Evolutionary conservation across 2,329 filamentous ascomycete species (phyloP), one percentile per base, ranked within the genome.

Genomic region (Hypoxylon sp.): DNA sequence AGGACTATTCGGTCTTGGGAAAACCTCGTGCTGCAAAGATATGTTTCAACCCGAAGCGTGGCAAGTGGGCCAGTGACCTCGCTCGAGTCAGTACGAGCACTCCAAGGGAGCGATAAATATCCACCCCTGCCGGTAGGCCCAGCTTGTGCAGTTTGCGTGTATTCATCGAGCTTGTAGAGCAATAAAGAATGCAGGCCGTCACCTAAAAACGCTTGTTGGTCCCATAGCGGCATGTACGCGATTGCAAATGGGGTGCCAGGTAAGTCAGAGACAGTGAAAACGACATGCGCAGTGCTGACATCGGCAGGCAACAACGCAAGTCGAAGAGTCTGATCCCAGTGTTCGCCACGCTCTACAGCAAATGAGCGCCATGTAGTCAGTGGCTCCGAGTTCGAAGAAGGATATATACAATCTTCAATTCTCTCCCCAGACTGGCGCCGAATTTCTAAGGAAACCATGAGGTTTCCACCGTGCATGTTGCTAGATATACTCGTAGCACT

Each of bases 161-260:
- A 87, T 76, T 98, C 96, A 74, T 99, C 96, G 74, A 97, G 92
- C 70, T 91, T 92, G 81, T 98, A 97, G 46, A 99, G 81, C 1
- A 96, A 82, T 51, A 97, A 81, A 2, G 88, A 89, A 76, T 97
- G 95, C 19, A 88, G 81, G 0, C 95, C 95, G 75, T 99, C 95
- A 50, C 90, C 87, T 53, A 96, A 88, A 74, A 99, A 99, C 0
- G 96, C 95, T 63, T 94, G 89, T 23, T 93, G 88, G 54, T 95
- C 92, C 96, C 96, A 99, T 1, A 99, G 83, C 0, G 96, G 96
- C 82, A 99, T 90, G 85, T 96, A 94, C 12, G 92, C 92, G 45
- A 98, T 85, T 2, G 96, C 95, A 77, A 98, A 97, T 0, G 96
- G 94, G 47, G 93, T 90, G 58, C 91, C 90, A 0, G 95, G 94